Base-by-base conservation (phyloP, 2,329 filamentous ascomycete genomes). In the Endoconidiophora laricicola region DNA sequence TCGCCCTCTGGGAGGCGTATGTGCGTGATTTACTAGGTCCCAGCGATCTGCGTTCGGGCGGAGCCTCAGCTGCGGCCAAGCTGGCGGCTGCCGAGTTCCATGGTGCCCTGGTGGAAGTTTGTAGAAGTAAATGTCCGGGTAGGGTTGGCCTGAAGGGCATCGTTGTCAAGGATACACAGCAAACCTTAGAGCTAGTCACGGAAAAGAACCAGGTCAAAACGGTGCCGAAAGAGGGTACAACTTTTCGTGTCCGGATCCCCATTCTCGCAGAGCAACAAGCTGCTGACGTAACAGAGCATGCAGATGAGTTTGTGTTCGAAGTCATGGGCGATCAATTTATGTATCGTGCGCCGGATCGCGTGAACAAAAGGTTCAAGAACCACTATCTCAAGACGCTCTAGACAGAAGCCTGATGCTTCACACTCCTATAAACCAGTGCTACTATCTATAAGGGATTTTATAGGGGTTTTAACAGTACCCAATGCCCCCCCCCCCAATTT, bases 301-400 rank as follows among this genome's bases (percentile, higher is more conserved):
- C 36, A 2, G 20, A 53, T n/a, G 46, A 36, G 16, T 70, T 95
- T 59, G 72, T 80, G 0, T 91, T 95, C 58, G 90, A 96, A 62
- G 69, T 96, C 1, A 75, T 90, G 55, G 91, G 91, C 2, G 83
- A 86, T 58, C 86, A 93, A 61, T 88, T 96, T 60, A 78, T 86
- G 70, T 78, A 81, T 56, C 74, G 87, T 9, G 80, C 90, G 2
- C 79, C 83, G 14, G 90, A 96, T 61, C 71, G 91, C 20, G 86
- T 87, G 45, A 94, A 83, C 58, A 86, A 79, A 66, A 96, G 94
- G 67, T 94, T 94, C 66, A 94, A 91, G 66, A 72, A 77, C 60
- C 87, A 90, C 61, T 86, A 85, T 59, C 69, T 87, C 55, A 73
- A 79, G 45, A 79, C 84, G 56, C 63, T 94, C 12, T 94, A 69